phyloP scores from a whole-genome alignment of 2,329 filamentous ascomycete genomes.

The Trichophyton benhamiae region DNA sequence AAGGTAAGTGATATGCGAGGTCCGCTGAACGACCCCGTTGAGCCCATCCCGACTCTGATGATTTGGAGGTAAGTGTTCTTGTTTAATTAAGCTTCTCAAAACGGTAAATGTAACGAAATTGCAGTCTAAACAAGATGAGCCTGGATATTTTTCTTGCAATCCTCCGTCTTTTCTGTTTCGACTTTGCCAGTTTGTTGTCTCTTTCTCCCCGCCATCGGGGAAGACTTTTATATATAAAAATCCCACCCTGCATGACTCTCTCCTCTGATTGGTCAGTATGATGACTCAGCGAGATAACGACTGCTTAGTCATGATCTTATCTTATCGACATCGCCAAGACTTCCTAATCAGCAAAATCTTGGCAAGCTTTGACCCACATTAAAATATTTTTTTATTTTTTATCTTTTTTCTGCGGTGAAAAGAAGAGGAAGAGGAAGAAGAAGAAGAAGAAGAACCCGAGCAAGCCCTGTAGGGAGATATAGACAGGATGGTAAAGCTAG shows the following conservation, averaged over 20 bases:
- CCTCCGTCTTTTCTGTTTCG: background rate
- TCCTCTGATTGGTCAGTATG: background rate
- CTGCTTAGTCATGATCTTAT: background rate
- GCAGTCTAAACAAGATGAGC: background rate
- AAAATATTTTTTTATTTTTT: background rate
- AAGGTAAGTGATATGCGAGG: constrained; percentile 28
- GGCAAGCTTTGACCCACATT: background rate
- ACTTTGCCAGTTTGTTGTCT: background rate
- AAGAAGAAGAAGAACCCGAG: background rate
- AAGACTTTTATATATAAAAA: background rate
- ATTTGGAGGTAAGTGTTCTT: background rate
- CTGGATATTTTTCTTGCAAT: background rate
- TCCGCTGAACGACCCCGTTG: constrained; percentile 26
- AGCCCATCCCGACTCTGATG: constrained; percentile 10
- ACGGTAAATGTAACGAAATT: background rate
- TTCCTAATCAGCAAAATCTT: constrained; percentile 1
- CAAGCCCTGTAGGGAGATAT: background rate
- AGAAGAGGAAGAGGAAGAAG: background rate
- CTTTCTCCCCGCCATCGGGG: background rate
- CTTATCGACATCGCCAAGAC: background rate
- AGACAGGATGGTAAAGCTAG: constrained; percentile 31
- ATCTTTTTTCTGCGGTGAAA: constrained; percentile 2
- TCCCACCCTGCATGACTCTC: background rate
- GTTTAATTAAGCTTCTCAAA: background rate
- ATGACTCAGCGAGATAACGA: background rate